These are phyloP conservation scores for Quercus variabilis DNA, from an alignment of 306 rosid genomes.

Conservation along the genomic window DNA sequence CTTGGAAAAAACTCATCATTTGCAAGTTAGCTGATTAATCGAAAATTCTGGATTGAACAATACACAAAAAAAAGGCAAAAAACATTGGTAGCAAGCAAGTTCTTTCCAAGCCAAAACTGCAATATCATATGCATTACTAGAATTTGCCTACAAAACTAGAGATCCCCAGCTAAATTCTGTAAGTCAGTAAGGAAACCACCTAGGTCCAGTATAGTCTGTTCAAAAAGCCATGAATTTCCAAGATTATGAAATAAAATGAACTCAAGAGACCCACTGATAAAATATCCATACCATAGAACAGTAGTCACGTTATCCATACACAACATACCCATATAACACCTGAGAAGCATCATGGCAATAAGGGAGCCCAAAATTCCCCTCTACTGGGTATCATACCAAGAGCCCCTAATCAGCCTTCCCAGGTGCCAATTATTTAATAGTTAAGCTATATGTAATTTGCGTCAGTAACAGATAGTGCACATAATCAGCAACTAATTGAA, in stretches of 20 bases:
- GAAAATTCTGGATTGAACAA: background rate
- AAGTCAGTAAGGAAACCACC: background rate
- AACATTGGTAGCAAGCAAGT: background rate
- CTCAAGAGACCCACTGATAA: constrained; percentile 3
- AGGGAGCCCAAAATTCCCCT: constrained; percentile 46
- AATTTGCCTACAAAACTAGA: too few relatives aligned
- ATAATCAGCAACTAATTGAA: constrained; percentile 29
- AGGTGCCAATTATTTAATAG: constrained; percentile 43
- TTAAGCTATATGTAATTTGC: constrained; percentile 20
- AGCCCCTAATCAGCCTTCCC: constrained; percentile 64
- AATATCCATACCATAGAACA: constrained; percentile 14
- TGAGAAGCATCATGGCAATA: constrained; percentile 59
- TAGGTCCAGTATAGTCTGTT: background rate
- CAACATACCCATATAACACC: constrained; percentile 38
- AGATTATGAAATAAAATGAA: background rate
- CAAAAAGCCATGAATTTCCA: background rate
- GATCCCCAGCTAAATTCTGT: too few relatives aligned
- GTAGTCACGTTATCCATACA: constrained; percentile 21
- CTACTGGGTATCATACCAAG: constrained; percentile 31
- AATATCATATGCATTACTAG: too few relatives aligned
- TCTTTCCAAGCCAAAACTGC: too few relatives aligned
- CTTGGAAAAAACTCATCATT: background rate
- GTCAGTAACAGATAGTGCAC: constrained; percentile 20
- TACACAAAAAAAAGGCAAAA: background rate
- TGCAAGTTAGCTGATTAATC: background rate